A percentile compares a stretch with the other conserved stretches of the same genome.
These are phyloP conservation scores for Eimeria zaria DNA, from an alignment of 169 alveolate species.

Conservation along the genomic window DNA sequence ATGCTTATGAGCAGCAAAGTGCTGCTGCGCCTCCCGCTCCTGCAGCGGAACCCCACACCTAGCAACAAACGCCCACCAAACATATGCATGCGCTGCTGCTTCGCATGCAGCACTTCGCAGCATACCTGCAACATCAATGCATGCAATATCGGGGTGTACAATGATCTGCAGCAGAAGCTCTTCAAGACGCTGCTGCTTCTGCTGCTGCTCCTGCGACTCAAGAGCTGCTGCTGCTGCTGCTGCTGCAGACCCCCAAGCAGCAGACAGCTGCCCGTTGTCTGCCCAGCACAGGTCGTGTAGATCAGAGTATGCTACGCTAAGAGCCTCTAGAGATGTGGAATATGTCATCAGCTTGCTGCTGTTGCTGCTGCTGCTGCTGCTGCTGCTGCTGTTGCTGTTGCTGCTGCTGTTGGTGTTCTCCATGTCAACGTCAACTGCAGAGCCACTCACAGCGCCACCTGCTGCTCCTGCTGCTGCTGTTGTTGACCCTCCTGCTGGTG, in stretches of 20 bases:
- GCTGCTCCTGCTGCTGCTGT: constrained; percentile 7
- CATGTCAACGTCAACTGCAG: not conserved
- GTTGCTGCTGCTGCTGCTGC: constrained; percentile 68
- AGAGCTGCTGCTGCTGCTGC: constrained; percentile 16
- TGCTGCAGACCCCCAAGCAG: not conserved
- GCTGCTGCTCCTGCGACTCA: constrained; percentile 36
- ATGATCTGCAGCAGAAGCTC: constrained; percentile 73
- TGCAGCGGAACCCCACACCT: constrained; percentile 45
- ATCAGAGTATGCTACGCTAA: constrained; percentile 27
- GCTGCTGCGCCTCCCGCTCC: constrained; percentile 64
- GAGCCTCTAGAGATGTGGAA: constrained; percentile 3
- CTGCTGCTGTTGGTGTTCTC: too few relatives aligned
- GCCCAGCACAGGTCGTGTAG: constrained; percentile 39
- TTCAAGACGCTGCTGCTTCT: constrained; percentile 71
- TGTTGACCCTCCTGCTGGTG: too few relatives aligned
- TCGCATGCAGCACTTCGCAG: constrained; percentile 74
- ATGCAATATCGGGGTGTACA: constrained; percentile 31
- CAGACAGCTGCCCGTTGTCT: constrained; percentile 18
- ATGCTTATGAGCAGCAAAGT: constrained; percentile 9
- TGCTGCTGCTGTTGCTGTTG: constrained; percentile 9
- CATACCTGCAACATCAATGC: constrained; percentile 66
- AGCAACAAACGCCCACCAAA: constrained; percentile 76
- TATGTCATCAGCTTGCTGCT: constrained; percentile 40
- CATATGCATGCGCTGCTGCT: constrained; percentile 71
- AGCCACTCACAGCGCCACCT: not conserved